A percentile compares a stretch with the other conserved stretches of the same genome.
phyloP scores from a whole-genome alignment of 2,329 filamentous ascomycete species.

The Botrytis aclada region DNA sequence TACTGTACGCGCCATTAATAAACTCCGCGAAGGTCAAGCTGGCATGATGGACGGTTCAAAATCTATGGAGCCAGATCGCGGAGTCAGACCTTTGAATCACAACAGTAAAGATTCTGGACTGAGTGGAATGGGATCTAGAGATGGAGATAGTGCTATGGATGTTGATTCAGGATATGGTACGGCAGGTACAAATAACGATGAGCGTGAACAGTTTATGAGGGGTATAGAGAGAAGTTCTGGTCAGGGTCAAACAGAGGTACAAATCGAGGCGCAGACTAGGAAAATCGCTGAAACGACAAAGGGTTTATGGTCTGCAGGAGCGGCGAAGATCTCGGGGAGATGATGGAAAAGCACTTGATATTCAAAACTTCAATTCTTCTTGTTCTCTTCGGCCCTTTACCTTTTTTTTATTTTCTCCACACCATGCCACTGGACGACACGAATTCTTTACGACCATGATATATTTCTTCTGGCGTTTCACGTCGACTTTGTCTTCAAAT shows the following conservation, averaged over 20 bases:
- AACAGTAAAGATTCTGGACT: slow-evolving; percentile 48
- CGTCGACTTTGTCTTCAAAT: not conserved
- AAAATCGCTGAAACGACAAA: slow-evolving; percentile 57
- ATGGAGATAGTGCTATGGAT: slow-evolving; percentile 29
- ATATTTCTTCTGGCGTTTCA: not conserved
- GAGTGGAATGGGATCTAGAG: slow-evolving; percentile 25
- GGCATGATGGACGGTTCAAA: slow-evolving; percentile 60
- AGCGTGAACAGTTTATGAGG: slow-evolving; percentile 28
- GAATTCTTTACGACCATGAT: not conserved
- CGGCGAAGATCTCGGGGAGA: slow-evolving; percentile 31
- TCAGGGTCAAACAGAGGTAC: slow-evolving; percentile 38
- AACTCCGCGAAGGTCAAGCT: slow-evolving; percentile 60
- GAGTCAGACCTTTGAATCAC: slow-evolving; percentile 37
- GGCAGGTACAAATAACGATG: not conserved
- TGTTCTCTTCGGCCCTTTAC: not conserved
- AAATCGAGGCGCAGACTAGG: slow-evolving; percentile 45
- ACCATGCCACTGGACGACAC: not conserved
- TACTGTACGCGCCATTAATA: slow-evolving; percentile 69
- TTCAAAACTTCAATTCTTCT: slow-evolving; percentile 5
- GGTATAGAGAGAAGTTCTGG: slow-evolving; percentile 34
- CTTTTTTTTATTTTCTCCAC: not conserved
- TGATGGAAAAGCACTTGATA: slow-evolving; percentile 19
- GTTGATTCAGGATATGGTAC: slow-evolving; percentile 32
- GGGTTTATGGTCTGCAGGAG: slow-evolving; percentile 47
- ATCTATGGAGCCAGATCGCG: slow-evolving; percentile 49